Base-by-base conservation (phyloP, 2,329 filamentous ascomycete species). In the Penicillium sp. region DNA sequence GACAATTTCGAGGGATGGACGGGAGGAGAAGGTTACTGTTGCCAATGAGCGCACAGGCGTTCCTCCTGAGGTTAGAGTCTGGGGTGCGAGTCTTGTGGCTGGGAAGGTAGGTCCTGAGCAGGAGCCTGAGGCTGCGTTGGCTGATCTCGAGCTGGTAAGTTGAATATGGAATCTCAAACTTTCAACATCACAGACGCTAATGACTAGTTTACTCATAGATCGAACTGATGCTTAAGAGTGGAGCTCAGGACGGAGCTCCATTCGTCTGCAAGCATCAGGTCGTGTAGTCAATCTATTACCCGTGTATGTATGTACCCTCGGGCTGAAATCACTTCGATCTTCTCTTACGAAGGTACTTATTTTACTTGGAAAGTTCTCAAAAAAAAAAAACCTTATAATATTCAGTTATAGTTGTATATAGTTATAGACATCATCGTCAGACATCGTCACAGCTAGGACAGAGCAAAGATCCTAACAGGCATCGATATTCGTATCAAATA, bases 71-170 rank as follows among this genome's bases (percentile, higher is more conserved):
- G 49, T 59, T 31, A 45, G 49, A 27, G 51, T 52, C 11, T 59
- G 55, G 52, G 61, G 49, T 16, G n/a, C 50, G 53, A 54, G 55
- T 31, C 44, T 61, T 23, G 29, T 23, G 6, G 45, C 8, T 29
- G 58, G 61, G 23, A 47, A 25, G 21, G 4, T 52, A 10, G 51
- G 57, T 19, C 31, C 31, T 0, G 55, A 62, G 29, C 63, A 62
- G 47, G 45, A 52, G 11, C 57, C 60, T 8, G 58, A 63, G 23
- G 53, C 62, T 29, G 60, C 60, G 3, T 31, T 65, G 54, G 54
- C 57, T 23, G 62, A 62, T 55, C 50, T 65, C 25, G 57, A 63
- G 33, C 23, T 65, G 45, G 51, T 63, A 45, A 35, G 49, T 29
- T 21, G n/a, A 10, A 33, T 13, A n/a, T 48, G 6, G 21, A 23